A percentile compares a stretch with the other conserved stretches of the same genome.
These are phyloP conservation scores for Flaveria linearis DNA, from an alignment of 129 eudicot genomes.

Conservation along the genomic window DNA sequence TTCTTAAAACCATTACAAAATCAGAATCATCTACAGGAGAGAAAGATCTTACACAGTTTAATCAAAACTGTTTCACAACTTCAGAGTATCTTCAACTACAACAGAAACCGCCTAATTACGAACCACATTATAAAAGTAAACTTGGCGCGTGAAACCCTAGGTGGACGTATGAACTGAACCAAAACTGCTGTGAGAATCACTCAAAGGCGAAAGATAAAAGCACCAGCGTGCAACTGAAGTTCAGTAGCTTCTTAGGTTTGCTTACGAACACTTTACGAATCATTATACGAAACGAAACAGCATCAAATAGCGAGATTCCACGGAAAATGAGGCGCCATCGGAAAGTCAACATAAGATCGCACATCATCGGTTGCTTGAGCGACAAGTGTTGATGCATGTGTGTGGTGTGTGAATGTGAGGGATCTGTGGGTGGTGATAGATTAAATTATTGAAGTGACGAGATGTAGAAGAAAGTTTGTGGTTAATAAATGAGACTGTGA, in stretches of 20 bases:
- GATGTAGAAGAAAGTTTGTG: conserved; percentile 8
- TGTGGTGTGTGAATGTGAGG: conserved; percentile 22
- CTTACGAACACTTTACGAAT: conserved; percentile 10
- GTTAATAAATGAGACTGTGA: conserved; percentile 22
- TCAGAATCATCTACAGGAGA: background rate
- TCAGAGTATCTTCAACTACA: background rate
- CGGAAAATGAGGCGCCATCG: conserved; percentile 21
- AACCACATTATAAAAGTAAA: conserved; percentile 8
- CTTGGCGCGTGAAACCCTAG: background rate
- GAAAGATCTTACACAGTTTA: background rate
- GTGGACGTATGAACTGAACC: conserved; percentile 15
- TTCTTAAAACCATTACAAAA: background rate
- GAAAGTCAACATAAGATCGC: conserved; percentile 30
- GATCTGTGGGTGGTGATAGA: conserved; percentile 13
- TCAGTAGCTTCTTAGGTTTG: background rate
- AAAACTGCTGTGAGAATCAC: conserved; percentile 33
- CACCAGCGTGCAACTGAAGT: conserved; percentile 41
- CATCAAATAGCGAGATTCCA: conserved; percentile 43
- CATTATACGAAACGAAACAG: background rate
- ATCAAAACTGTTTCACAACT: background rate
- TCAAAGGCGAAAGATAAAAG: conserved; percentile 40
- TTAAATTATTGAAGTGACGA: background rate
- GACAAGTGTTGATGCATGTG: conserved; percentile 32
- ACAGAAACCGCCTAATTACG: background rate
- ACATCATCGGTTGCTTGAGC: conserved; percentile 30